A percentile compares a stretch with the other conserved stretches of the same genome.
Evolutionary conservation across 106 monocot species (phyloP).

Genomic region (Dioscorea dumetorum): DNA sequence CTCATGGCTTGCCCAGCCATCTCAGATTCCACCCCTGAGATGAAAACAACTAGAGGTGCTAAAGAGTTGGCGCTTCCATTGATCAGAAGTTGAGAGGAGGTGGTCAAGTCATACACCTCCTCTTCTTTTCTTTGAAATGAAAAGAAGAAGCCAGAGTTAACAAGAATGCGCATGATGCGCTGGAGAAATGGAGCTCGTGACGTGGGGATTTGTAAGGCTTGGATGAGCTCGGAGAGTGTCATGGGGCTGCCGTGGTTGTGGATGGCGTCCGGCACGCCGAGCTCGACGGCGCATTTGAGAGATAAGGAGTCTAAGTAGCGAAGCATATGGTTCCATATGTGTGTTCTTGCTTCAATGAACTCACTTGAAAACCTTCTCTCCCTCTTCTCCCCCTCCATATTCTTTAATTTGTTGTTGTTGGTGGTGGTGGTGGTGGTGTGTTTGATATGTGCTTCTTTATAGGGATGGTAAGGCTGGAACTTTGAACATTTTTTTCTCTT

Average conservation of each 20-base stretch:
- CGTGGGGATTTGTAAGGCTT: constrained; percentile 2
- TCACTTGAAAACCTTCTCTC: no score
- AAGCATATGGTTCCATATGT: constrained; percentile 20
- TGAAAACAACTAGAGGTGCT: background rate
- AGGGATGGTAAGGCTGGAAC: no score
- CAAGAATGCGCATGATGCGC: constrained; percentile 19
- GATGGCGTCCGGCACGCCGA: constrained; percentile 20
- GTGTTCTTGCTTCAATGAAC: constrained; percentile 4
- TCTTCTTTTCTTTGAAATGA: background rate
- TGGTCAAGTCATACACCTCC: background rate
- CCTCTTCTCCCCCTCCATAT: no score
- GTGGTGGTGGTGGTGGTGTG: no score
- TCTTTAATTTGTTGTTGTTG: no score
- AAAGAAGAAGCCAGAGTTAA: constrained; percentile 4
- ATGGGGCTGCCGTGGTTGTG: constrained; percentile 5
- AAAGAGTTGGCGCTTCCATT: background rate
- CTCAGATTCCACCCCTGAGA: background rate
- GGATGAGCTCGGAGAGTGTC: constrained; percentile 10
- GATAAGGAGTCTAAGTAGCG: constrained; percentile 18
- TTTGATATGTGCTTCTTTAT: no score
- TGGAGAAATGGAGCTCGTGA: background rate
- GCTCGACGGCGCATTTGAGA: constrained; percentile 24
- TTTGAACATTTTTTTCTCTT: no score
- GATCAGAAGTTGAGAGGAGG: background rate
- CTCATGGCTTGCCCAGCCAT: background rate